Evolutionary conservation across 768 basidiomycete species (phyloP), one percentile per base, ranked within the genome.

Genomic region (Leccinum obscurum): DNA sequence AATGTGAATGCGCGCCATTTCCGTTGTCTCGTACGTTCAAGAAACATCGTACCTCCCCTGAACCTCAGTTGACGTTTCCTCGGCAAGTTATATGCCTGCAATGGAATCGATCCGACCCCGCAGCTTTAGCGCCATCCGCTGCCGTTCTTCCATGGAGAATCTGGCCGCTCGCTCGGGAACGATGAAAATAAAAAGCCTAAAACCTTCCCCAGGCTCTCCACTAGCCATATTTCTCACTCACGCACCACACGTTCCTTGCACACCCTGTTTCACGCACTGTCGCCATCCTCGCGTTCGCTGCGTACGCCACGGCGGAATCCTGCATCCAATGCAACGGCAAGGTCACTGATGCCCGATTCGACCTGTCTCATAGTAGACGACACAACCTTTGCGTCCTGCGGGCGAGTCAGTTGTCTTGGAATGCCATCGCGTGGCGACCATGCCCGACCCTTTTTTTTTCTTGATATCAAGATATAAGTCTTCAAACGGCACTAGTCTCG

Each of bases 281-380:
- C 34, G 50, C 54, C 26, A 20, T 55, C 37, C 50, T 62, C 54
- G 60, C 50, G 6, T 62, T 41, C 15, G 30, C 30, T n/a, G 41
- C 32, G 20, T 44, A 34, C 32, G 35, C 28, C 11, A 37, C 53
- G 26, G 46, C 52, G 0, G 15, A 30, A 15, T 51, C 10, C 20
- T 58, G 57, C 20, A 37, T 30, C 15, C 17, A 6, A 3, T 58
- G 57, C 30, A n/a, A 5, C 11, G 57, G 30, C 5, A 17, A 46
- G 41, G 34, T 58, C 11, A 41, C 7, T 6, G 30, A n/a, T 1
- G 7, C 20, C 57, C 8, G 13, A 14, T 37, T 14, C 35, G 35
- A 53, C 8, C 15, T 58, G 52, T 35, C 34, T 32, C 9, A 32
- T 10, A 30, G 10, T 32, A 32, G 10, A 10, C 32, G 32, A 32